A percentile compares a stretch with the other conserved stretches of the same genome.
Evolutionary conservation across 1,284 basidiomycete species (phyloP).

Genomic region (Cerrena zonata): DNA sequence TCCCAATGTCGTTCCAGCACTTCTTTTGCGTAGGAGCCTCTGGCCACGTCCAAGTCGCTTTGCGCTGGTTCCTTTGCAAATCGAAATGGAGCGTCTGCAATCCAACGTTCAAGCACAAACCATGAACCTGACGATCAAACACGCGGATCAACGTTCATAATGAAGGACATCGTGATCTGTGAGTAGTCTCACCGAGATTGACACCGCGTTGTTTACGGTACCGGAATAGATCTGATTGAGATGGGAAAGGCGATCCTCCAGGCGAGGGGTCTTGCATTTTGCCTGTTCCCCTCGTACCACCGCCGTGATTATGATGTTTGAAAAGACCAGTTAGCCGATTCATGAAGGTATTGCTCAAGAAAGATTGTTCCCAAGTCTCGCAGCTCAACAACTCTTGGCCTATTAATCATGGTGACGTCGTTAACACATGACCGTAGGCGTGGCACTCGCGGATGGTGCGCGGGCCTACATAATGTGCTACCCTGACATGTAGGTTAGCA

Average conservation of each 20-base stretch:
- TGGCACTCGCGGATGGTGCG: neutral
- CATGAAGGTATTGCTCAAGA: conserved; percentile 10
- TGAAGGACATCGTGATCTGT: neutral
- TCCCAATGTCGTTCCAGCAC: conserved; percentile 80
- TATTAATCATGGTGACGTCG: no score
- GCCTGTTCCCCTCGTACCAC: neutral
- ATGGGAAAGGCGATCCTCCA: conserved; percentile 15
- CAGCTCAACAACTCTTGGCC: no score
- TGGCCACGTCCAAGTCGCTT: conserved; percentile 74
- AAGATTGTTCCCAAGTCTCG: no score
- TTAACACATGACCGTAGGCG: no score
- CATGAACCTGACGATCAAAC: conserved; percentile 47
- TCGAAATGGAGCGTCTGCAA: conserved; percentile 51
- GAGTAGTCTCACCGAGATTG: conserved; percentile 60
- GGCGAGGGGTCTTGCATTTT: neutral
- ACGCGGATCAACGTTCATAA: neutral
- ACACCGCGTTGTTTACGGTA: conserved; percentile 78
- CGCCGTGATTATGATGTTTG: conserved; percentile 7
- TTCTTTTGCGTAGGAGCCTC: conserved; percentile 51
- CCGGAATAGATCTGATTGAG: conserved; percentile 42
- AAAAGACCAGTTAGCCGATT: conserved; percentile 12
- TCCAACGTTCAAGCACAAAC: conserved; percentile 79
- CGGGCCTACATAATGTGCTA: no score
- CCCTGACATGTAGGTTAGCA: no score
- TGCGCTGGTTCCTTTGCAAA: conserved; percentile 51